Base-by-base conservation (phyloP, 306 rosid species). In the Cicer bijugum region DNA sequence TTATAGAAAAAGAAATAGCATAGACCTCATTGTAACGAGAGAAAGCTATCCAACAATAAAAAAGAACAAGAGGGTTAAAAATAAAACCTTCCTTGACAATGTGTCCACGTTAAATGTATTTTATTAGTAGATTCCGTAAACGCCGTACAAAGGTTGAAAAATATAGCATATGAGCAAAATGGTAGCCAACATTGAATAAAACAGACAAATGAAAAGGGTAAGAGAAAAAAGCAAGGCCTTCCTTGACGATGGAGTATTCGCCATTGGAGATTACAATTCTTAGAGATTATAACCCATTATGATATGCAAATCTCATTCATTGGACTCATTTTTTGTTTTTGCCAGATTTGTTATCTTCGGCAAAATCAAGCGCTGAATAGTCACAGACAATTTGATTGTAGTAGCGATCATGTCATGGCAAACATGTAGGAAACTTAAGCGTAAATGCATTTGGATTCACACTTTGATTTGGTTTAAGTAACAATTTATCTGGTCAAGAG, bases 211-310 rank as follows among this genome's bases (percentile, higher is more conserved):
- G 0, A 12, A 62, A 8, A 7, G 8, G 6, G 9, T 19, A 9
- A 14, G 38, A 37, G 2, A n/a, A n/a, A n/a, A 62, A 9, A 62
- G 12, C 12, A 14, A 62, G 28, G 28, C 1, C 40, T 14, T 38
- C 12, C 12, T 62, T 39, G 48, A 62, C 33, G 28, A 39, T 38
- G 68, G 68, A 14, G n/a, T 42, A 64, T 64, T 42, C 15, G 10
- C 51, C 9, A 40, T 40, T 40, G 51, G 28, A 9, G 15, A 63
- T 63, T 63, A 16, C 14, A 16, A 40, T 40, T 64, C 69, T 40
- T 63, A 63, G 51, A 63, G 37, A 63, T 63, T 63, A 63, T 16
- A 63, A 63, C 69, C 65, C 17, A 59, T 12, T 59, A 8, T 63
- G 15, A 2, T 4, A 16, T 60, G 28, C 14, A 16, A 15, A 63